Evolutionary conservation across 1,139 yeast species (phyloP), one percentile per base, ranked within the genome.

Genomic region (Nadsonia starkeyi-henricii): DNA sequence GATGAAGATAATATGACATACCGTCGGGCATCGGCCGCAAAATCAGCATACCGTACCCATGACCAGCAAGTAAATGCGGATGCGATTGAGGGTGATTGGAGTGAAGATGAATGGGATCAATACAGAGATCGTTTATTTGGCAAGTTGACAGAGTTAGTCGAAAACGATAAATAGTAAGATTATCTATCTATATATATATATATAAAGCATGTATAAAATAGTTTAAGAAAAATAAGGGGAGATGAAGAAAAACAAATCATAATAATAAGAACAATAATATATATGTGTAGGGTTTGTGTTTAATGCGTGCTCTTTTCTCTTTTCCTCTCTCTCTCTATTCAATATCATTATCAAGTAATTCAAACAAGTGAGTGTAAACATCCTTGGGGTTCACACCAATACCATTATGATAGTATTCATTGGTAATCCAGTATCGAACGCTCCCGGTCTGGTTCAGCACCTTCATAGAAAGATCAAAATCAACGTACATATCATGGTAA

Each of bases 401-500:
- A 0, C 81, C 81, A 53, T 73, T 70, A 56, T 77, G 81, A 60
- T 77, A 74, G 49, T 62, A 71, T 52, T 75, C 78, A 55, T 72
- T 73, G 21, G 78, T 72, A 15, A 74, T 65, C 54, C 64, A 71
- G 48, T 67, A 70, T 56, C 68, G 65, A 54, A 69, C 62, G 53
- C 67, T 71, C 2, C 66, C 72, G 17, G 61, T 72, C 33, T 59
- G 59, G 2, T 56, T 54, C 20, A 61, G 53, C 51, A 71, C 62
- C 47, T 70, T 69, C 52, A 57, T 54, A 58, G 65, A 64, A n/a
- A 73, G 52, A 28, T 68, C 66, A 52, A 73, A 73, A 54, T 75
- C 80, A 41, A 77, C 81, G 55, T 75, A 77, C 55, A 72, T 76
- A 57, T 77, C 82, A 51, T 70, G 63, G 46, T 62, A 65, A 55